These are phyloP conservation scores for Euphorbia pulcherrima DNA, from an alignment of 345 rosid genomes.

Conservation along the genomic window DNA sequence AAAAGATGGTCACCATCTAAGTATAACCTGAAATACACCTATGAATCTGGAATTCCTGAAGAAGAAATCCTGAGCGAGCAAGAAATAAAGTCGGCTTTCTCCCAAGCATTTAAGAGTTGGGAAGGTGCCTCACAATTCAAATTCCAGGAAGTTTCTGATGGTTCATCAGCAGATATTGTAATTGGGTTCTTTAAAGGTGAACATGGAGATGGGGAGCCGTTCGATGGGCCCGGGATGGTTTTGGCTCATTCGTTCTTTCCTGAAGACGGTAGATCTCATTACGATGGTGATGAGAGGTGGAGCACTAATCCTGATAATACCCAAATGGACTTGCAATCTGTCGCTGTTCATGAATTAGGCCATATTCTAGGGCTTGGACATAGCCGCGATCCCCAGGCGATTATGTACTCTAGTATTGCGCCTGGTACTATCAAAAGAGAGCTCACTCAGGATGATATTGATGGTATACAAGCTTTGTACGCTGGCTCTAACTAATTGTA, in stretches of 20 bases:
- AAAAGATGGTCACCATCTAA: constrained; percentile 18
- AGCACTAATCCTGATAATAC: not conserved
- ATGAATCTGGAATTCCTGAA: constrained; percentile 4
- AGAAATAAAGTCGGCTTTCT: constrained; percentile 14
- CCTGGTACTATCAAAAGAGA: constrained; percentile 18
- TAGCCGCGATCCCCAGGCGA: constrained; percentile 11
- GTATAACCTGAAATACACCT: constrained; percentile 15
- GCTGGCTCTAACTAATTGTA: not conserved
- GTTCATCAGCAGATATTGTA: constrained; percentile 3
- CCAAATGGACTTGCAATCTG: constrained; percentile 22
- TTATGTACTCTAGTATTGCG: constrained; percentile 20
- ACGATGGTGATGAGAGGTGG: constrained; percentile 28
- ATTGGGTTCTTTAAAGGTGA: constrained; percentile 16
- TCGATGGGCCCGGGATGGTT: constrained; percentile 21
- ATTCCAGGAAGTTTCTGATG: constrained; percentile 2
- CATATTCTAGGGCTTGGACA: constrained; percentile 28
- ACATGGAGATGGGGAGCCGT: constrained; percentile 17
- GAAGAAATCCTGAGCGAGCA: not conserved
- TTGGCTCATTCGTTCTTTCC: constrained; percentile 23
- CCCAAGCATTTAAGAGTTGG: constrained; percentile 29
- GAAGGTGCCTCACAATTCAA: constrained; percentile 15
- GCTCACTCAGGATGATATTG: constrained; percentile 26
- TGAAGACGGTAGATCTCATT: constrained; percentile 16
- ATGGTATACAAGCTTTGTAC: constrained; percentile 25
- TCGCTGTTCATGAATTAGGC: constrained; percentile 33